Percentiles rank a stretch among this genome's conserved stretches.
Conservation (phyloP, 2,329 filamentous ascomycete genomes). For the Aphanocladium album region DNA sequence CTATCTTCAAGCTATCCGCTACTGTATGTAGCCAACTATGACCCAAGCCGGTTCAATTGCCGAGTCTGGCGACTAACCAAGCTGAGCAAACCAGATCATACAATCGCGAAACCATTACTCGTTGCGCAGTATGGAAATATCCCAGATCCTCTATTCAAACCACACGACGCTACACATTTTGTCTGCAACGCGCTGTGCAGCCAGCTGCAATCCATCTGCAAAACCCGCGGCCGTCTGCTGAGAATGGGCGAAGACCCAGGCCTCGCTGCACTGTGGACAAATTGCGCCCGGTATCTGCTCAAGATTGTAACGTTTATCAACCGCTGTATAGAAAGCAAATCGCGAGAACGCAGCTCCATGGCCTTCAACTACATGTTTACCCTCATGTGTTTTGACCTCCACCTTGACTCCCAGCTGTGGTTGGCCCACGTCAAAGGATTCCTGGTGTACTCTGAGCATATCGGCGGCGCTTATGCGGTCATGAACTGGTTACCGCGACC, state of each 20-base stretch:
- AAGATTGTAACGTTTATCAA: neutral
- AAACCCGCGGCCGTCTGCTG: neutral
- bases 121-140: neutral
- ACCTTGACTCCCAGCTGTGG: neutral
- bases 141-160: neutral
- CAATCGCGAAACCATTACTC: neutral
- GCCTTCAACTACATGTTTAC: neutral
- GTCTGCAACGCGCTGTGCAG: neutral
- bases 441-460: neutral
- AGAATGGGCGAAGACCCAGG: neutral
- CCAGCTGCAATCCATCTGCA: neutral
- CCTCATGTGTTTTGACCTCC: neutral
- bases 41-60: neutral
- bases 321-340: neutral
- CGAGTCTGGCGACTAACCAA: neutral
- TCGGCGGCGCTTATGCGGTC: neutral
- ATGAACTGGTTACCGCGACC: neutral
- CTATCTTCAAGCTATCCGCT: neutral
- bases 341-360: neutral
- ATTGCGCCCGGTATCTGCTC: neutral
- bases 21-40: neutral
- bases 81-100: neutral
- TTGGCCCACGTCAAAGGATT: neutral
- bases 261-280: neutral
- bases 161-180: neutral